Evolutionary conservation across 208 protist species (phyloP).

Genomic region (Acanthamoeba sp.): DNA sequence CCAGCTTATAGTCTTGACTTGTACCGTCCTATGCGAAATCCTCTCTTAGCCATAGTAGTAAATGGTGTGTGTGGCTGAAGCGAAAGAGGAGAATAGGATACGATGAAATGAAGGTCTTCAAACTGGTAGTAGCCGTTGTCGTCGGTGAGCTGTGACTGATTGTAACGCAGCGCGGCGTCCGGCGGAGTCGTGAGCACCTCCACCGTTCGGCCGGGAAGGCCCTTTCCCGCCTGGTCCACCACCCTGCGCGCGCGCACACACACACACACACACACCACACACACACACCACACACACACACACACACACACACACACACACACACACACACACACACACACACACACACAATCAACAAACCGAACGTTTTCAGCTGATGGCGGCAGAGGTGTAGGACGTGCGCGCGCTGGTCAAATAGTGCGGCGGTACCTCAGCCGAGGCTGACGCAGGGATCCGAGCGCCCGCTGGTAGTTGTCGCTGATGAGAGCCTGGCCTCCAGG

Average conservation of each 20-base stretch:
- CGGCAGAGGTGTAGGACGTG: too few relatives aligned
- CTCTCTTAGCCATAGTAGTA: too few relatives aligned
- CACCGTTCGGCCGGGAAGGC: not conserved
- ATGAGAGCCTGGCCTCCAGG: not conserved
- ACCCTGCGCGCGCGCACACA: too few relatives aligned
- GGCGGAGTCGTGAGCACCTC: slow-evolving; percentile 12
- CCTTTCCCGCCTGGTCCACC: not conserved
- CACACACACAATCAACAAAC: too few relatives aligned
- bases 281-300: too few relatives aligned
- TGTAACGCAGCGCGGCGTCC: not conserved
- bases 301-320: too few relatives aligned
- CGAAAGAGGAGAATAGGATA: not conserved
- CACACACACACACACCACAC: too few relatives aligned
- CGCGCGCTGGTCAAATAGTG: too few relatives aligned
- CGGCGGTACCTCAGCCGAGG: not conserved
- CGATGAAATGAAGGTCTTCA: slow-evolving; percentile 5
- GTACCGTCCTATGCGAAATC: not conserved
- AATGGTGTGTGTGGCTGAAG: too few relatives aligned
- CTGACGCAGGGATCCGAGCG: not conserved
- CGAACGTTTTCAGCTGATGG: too few relatives aligned
- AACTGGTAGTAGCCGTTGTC: slow-evolving; percentile 54
- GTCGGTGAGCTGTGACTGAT: not conserved
- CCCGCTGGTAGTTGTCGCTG: not conserved
- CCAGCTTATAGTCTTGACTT: not conserved
- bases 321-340: too few relatives aligned